Percentiles rank a stretch among this genome's conserved stretches.
Evolutionary conservation across 148 eudicot species (phyloP).

Genomic region (Simmondsia chinensis): DNA sequence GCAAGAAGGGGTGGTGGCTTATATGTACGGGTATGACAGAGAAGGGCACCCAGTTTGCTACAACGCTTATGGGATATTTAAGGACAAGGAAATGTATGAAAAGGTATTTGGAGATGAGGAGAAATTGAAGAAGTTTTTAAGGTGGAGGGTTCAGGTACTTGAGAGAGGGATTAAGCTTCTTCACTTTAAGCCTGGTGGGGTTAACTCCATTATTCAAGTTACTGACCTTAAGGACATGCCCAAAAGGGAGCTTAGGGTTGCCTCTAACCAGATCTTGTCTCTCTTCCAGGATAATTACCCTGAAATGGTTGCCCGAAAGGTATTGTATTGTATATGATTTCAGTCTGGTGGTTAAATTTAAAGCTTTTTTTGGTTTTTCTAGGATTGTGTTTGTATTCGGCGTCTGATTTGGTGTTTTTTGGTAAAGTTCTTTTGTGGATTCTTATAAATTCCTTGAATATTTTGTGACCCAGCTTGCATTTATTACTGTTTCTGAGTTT

Average conservation of each 20-base stretch:
- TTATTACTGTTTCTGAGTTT: no score
- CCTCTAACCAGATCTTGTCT: slow-evolving; percentile 74
- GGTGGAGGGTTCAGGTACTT: slow-evolving; percentile 93
- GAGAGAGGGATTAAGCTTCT: slow-evolving; percentile 70
- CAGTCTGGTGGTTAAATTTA: neutral
- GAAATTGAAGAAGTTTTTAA: slow-evolving; percentile 53
- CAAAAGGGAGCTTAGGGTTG: slow-evolving; percentile 76
- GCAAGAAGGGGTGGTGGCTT: slow-evolving; percentile 70
- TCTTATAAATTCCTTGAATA: no score
- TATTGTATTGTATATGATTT: no score
- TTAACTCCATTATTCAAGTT: slow-evolving; percentile 89
- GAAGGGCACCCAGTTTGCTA: slow-evolving; percentile 87
- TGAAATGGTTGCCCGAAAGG: slow-evolving; percentile 96
- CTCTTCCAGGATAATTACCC: slow-evolving; percentile 93
- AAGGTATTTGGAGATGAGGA: slow-evolving; percentile 73
- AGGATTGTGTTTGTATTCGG: neutral
- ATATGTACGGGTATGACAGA: slow-evolving; percentile 77
- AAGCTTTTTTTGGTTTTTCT: neutral
- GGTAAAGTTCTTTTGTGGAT: neutral
- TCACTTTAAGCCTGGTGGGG: slow-evolving; percentile 72
- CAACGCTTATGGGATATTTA: slow-evolving; percentile 83
- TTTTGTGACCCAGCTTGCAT: no score
- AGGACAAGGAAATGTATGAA: slow-evolving; percentile 77
- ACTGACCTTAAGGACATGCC: slow-evolving; percentile 97
- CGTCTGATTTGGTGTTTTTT: neutral